These are phyloP conservation scores for Urochloa ruziziensis DNA, from an alignment of 176 grass and related monocot species.

Conservation along the genomic window DNA sequence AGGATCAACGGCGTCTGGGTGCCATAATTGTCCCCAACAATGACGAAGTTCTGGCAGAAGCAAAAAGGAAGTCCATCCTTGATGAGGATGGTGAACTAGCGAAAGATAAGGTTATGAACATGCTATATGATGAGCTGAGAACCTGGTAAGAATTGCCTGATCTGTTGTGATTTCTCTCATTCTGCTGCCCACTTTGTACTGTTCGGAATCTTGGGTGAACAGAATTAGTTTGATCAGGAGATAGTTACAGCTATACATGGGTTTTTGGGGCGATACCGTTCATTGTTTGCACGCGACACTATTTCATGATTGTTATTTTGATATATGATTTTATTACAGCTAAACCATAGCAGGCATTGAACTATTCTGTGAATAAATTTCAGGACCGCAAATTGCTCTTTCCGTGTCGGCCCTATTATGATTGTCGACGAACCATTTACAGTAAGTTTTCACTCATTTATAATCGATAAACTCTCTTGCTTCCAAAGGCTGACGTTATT, in stretches of 20 bases:
- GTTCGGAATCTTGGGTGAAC: not conserved
- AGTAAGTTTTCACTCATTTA: constrained; percentile 16
- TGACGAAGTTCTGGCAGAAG: constrained; percentile 63
- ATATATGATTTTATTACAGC: not conserved
- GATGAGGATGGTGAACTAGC: constrained; percentile 29
- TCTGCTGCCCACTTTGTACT: not conserved
- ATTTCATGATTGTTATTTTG: not conserved
- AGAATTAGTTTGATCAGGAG: not conserved
- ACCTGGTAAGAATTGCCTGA: constrained; percentile 49
- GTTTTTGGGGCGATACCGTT: not conserved
- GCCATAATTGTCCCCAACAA: constrained; percentile 88
- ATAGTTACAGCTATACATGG: not conserved
- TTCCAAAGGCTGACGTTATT: constrained; percentile 1
- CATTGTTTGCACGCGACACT: not conserved
- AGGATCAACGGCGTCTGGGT: constrained; percentile 81
- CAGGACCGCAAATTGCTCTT: constrained; percentile 64
- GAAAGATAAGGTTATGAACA: constrained; percentile 52
- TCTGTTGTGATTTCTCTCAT: not conserved
- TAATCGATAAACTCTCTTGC: not conserved
- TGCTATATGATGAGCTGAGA: constrained; percentile 71
- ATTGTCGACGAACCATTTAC: constrained; percentile 77
- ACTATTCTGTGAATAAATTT: constrained; percentile 19
- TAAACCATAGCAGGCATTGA: not conserved
- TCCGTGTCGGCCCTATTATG: constrained; percentile 75
- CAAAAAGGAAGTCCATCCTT: constrained; percentile 43